Evolutionary conservation across 2,329 filamentous ascomycete species (phyloP).

Genomic region (Fulvia fulva): DNA sequence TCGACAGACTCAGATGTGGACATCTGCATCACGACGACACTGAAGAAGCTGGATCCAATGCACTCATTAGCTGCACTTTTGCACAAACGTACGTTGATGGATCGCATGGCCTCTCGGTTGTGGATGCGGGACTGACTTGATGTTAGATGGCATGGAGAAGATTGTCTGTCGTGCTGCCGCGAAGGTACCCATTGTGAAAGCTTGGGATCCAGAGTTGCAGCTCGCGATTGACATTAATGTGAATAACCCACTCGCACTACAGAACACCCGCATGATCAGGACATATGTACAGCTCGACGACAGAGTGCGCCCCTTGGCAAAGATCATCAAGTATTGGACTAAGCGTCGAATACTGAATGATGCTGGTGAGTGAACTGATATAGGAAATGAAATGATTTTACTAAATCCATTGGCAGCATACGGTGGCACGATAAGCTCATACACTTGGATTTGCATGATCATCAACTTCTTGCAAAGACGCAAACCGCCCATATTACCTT

Average conservation of each 20-base stretch:
- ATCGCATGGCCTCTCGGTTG: not conserved
- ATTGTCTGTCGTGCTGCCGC: constrained; percentile 92
- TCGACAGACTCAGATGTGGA: constrained; percentile 97
- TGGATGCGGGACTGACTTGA: constrained; percentile 19
- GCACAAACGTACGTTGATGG: constrained; percentile 30
- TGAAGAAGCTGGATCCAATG: constrained; percentile 82
- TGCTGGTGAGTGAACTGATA: constrained; percentile 63
- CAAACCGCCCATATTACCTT: constrained; percentile 76
- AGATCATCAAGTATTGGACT: constrained; percentile 98
- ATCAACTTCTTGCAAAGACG: constrained; percentile 92
- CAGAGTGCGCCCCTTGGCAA: constrained; percentile 83
- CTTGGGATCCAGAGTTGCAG: constrained; percentile 90
- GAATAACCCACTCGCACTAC: constrained; percentile 90
- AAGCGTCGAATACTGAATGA: constrained; percentile 90
- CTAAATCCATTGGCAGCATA: constrained; percentile 57
- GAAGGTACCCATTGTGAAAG: constrained; percentile 97
- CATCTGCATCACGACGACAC: constrained; percentile 91
- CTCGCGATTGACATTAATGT: constrained; percentile 97
- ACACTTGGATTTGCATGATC: constrained; percentile 99
- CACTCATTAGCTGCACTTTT: constrained; percentile 86
- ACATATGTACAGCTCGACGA: constrained; percentile 93
- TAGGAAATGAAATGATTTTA: not conserved
- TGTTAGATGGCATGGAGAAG: constrained; percentile 88
- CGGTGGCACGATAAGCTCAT: constrained; percentile 92
- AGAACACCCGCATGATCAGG: constrained; percentile 97